Conservation (phyloP, 139 green algal genomes). For the Coelastrella sp. region DNA sequence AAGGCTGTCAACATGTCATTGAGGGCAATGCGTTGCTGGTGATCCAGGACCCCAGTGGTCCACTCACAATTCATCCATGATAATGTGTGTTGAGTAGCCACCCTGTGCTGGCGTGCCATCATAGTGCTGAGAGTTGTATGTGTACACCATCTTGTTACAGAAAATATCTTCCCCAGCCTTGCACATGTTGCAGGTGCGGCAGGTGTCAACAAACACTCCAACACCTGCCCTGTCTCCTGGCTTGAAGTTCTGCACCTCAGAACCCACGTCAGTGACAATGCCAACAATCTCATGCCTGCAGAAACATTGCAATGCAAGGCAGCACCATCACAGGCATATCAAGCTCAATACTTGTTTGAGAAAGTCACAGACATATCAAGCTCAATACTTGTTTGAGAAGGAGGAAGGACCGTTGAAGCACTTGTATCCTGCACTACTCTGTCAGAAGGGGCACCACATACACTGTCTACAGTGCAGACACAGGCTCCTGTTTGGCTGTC, state of each 20-base stretch:
- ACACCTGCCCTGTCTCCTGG: conserved; percentile 81
- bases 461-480: no score
- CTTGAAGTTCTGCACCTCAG: conserved; percentile 76
- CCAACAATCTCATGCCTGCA: conserved; percentile 87
- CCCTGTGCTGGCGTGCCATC: conserved; percentile 67
- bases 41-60: no score
- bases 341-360: background rate
- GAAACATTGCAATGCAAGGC: background rate
- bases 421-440: no score
- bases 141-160: conserved; percentile 68
- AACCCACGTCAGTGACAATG: conserved; percentile 84
- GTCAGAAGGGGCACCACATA: no score
- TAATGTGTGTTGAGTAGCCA: conserved; percentile 81
- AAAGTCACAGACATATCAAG: no score
- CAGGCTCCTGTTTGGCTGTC: no score
- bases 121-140: conserved; percentile 77
- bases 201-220: conserved; percentile 84
- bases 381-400: background rate
- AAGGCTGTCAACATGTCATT: background rate
- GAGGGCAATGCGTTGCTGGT: background rate
- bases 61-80: conserved; percentile 62
- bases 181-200: conserved; percentile 62
- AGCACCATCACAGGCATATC: background rate
- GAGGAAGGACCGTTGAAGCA: no score
- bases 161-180: conserved; percentile 55